Evolutionary conservation across 1,284 basidiomycete genomes (phyloP).

Genomic region (Sporisorium scitamineum): DNA sequence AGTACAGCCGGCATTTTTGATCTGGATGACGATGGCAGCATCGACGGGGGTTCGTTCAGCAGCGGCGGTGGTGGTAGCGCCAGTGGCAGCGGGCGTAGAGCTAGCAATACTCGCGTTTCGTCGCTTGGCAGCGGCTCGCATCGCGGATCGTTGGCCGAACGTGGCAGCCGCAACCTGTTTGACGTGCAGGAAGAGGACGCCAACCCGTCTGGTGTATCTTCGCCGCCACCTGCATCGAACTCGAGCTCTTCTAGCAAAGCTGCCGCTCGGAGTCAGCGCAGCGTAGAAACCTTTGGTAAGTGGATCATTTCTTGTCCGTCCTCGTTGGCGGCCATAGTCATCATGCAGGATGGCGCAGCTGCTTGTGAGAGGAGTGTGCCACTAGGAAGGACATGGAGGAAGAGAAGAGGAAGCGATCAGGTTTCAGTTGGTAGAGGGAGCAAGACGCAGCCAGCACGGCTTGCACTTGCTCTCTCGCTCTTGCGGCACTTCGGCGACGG

Average conservation of each 20-base stretch:
- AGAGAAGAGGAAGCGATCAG: not conserved
- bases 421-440: not conserved
- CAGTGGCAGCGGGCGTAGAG: no score
- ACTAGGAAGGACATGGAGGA: not conserved
- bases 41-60: constrained; percentile 17
- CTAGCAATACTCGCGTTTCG: constrained; percentile 30
- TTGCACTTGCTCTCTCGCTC: not conserved
- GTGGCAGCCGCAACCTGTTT: constrained; percentile 33
- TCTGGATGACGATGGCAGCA: constrained; percentile 45
- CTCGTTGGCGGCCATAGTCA: not conserved
- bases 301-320: not conserved
- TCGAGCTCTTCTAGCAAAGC: constrained; percentile 21
- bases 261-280: constrained; percentile 17
- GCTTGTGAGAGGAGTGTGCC: not conserved
- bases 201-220: constrained; percentile 7
- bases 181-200: constrained; percentile 39
- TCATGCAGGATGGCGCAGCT: not conserved
- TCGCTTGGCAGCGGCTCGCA: constrained; percentile 31
- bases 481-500: not conserved
- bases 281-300: constrained; percentile 44
- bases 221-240: constrained; percentile 11
- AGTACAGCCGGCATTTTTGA: constrained; percentile 60
- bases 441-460: not conserved
- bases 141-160: constrained; percentile 27
- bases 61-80: constrained; percentile 26